Evolutionary conservation across 306 rosid species (phyloP).

Genomic region (Corylus americana): DNA sequence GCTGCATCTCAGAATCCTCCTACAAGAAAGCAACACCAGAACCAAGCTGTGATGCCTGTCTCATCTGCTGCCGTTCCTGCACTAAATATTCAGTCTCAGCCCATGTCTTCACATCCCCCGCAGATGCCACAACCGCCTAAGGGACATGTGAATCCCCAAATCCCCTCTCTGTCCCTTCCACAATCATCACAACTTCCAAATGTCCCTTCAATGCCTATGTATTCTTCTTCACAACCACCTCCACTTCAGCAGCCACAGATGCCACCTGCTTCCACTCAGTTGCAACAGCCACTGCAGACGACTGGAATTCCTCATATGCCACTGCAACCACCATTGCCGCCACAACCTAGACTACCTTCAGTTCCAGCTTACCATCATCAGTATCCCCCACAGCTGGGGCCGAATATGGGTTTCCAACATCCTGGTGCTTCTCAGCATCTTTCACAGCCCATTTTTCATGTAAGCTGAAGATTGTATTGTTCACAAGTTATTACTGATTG

Average conservation of each 20-base stretch:
- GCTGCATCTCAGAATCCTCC: slow-evolving; percentile 65
- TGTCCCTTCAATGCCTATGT: slow-evolving; percentile 55
- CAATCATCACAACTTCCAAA: slow-evolving; percentile 73
- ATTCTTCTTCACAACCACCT: slow-evolving; percentile 71
- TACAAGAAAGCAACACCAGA: slow-evolving; percentile 63
- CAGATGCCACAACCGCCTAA: slow-evolving; percentile 69
- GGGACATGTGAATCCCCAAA: slow-evolving; percentile 65
- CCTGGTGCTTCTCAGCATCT: slow-evolving; percentile 65
- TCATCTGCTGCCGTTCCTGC: slow-evolving; percentile 65
- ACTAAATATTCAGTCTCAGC: slow-evolving; percentile 63
- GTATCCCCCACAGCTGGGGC: slow-evolving; percentile 69
- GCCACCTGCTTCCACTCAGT: slow-evolving; percentile 52
- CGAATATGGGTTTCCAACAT: slow-evolving; percentile 71
- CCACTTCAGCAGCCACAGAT: slow-evolving; percentile 67
- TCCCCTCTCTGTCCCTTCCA: slow-evolving; percentile 48
- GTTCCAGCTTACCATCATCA: slow-evolving; percentile 65
- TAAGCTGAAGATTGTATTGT: slow-evolving; percentile 48
- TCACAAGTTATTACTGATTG: slow-evolving; percentile 13
- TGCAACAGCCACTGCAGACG: slow-evolving; percentile 69
- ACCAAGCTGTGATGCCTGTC: slow-evolving; percentile 53
- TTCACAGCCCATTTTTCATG: slow-evolving; percentile 81
- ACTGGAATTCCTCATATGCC: slow-evolving; percentile 72
- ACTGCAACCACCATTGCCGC: slow-evolving; percentile 73
- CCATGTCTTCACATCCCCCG: slow-evolving; percentile 55
- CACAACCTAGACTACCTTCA: slow-evolving; percentile 72